Evolutionary conservation across 345 rosid species (phyloP).

Genomic region (Arabidopsis suecica): DNA sequence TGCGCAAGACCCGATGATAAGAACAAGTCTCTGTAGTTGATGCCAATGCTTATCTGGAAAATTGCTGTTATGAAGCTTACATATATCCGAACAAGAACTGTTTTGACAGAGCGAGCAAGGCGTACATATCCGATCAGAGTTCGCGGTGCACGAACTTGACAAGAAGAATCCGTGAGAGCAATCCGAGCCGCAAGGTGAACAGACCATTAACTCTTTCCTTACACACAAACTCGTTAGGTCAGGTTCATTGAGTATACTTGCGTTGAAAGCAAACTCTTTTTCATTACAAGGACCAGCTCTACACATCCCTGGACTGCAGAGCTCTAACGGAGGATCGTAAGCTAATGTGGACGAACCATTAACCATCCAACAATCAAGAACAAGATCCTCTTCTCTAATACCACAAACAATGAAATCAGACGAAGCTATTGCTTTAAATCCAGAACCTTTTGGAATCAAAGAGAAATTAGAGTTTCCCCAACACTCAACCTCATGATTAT

Average conservation of each 20-base stretch:
- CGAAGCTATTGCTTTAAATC: slow-evolving; percentile 85
- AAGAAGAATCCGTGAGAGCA: slow-evolving; percentile 79
- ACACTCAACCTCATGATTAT: slow-evolving; percentile 80
- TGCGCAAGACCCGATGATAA: slow-evolving; percentile 57
- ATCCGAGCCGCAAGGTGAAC: slow-evolving; percentile 76
- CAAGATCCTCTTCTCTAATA: slow-evolving; percentile 81
- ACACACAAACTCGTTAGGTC: slow-evolving; percentile 76
- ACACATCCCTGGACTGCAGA: slow-evolving; percentile 91
- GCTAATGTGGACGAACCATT: slow-evolving; percentile 52
- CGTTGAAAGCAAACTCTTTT: slow-evolving; percentile 77
- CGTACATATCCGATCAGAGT: slow-evolving; percentile 77
- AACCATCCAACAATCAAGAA: slow-evolving; percentile 83
- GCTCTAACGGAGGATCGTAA: slow-evolving; percentile 80
- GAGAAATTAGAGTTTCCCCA: slow-evolving; percentile 80
- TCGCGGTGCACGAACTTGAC: slow-evolving; percentile 73
- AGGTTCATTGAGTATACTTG: slow-evolving; percentile 77
- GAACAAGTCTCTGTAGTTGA: slow-evolving; percentile 48
- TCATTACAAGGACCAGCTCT: slow-evolving; percentile 57
- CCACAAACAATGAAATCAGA: slow-evolving; percentile 82
- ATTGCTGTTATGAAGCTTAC: slow-evolving; percentile 54
- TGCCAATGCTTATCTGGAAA: slow-evolving; percentile 60
- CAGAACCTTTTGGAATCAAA: slow-evolving; percentile 68
- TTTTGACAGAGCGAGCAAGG: slow-evolving; percentile 94
- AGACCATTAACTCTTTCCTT: slow-evolving; percentile 69
- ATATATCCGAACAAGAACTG: slow-evolving; percentile 72